Conservation (phyloP, 164 flowering plant genomes). For the Tetrastigma voinierianum region DNA sequence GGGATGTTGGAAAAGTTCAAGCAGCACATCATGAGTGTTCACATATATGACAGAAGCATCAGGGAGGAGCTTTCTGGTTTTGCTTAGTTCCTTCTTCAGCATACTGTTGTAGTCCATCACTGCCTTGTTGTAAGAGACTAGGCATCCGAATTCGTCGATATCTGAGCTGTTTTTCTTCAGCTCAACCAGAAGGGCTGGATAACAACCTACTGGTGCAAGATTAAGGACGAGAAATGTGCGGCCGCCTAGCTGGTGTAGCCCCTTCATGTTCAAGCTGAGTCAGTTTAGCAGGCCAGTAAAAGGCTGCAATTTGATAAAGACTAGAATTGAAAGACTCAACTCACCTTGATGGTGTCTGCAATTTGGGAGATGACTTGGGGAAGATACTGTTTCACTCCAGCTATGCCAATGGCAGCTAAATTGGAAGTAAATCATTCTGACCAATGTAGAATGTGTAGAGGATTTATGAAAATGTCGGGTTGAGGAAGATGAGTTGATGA, state of each 20-base stretch:
- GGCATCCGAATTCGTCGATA: conserved; percentile 69
- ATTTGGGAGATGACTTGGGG: conserved; percentile 72
- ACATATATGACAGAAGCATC: conserved; percentile 60
- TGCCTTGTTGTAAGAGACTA: conserved; percentile 74
- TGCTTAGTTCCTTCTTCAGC: conserved; percentile 47
- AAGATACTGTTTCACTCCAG: conserved; percentile 52
- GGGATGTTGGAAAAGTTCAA: conserved; percentile 74
- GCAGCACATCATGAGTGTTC: conserved; percentile 54
- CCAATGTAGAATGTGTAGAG: conserved; percentile 83
- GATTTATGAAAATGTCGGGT: conserved; percentile 55
- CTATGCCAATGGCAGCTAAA: conserved; percentile 45
- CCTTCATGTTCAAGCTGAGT: conserved; percentile 22
- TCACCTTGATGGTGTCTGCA: conserved; percentile 59
- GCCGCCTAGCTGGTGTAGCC: conserved; percentile 60
- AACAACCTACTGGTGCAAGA: conserved; percentile 84
- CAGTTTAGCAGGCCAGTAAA: too few relatives aligned
- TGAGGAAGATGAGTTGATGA: conserved; percentile 45
- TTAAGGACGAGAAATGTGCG: conserved; percentile 66
- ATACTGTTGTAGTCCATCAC: conserved; percentile 65
- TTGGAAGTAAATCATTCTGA: conserved; percentile 87
- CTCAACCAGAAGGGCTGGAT: conserved; percentile 58
- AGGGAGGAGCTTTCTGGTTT: conserved; percentile 40
- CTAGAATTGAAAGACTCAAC: conserved; percentile 14
- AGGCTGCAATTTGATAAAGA: conserved; percentile 2
- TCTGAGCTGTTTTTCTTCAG: conserved; percentile 57